Percentiles rank a stretch among this genome's conserved stretches.
Evolutionary conservation across 2,329 filamentous ascomycete genomes (phyloP).

Genomic region (Drechslerella coelobrocha): DNA sequence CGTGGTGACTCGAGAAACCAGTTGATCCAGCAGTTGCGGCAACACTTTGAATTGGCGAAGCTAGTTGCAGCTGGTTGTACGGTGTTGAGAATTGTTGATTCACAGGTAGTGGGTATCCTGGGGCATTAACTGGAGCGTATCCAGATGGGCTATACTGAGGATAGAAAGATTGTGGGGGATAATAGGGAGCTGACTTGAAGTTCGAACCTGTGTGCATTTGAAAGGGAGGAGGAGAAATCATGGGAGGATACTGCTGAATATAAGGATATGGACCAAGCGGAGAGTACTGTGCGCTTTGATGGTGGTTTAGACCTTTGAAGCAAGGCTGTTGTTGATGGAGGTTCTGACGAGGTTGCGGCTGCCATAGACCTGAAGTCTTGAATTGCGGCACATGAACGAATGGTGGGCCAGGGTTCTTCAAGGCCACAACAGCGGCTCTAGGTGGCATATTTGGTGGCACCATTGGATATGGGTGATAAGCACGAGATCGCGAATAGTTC

Average conservation of each 20-base stretch:
- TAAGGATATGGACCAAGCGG: constrained; percentile 17
- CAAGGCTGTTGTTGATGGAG: constrained; percentile 12
- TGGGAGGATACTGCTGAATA: constrained; percentile 28
- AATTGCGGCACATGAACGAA: background rate
- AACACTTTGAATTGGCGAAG: constrained; percentile 37
- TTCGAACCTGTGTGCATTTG: constrained; percentile 28
- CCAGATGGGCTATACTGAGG: constrained; percentile 12
- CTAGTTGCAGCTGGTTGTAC: constrained; percentile 28
- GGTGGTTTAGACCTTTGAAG: constrained; percentile 24
- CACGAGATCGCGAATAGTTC: constrained; percentile 22
- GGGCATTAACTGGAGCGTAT: constrained; percentile 15
- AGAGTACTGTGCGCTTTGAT: constrained; percentile 17
- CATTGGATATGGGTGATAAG: constrained; percentile 17
- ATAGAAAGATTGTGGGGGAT: constrained; percentile 33
- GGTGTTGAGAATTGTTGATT: constrained; percentile 8
- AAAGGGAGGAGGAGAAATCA: constrained; percentile 27
- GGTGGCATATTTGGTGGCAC: constrained; percentile 25
- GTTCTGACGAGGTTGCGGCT: constrained; percentile 8
- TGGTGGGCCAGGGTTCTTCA: no score
- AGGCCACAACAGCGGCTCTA: constrained; percentile 21
- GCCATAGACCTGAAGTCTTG: constrained; percentile 4
- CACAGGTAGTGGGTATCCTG: constrained; percentile 20
- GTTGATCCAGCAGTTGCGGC: constrained; percentile 29
- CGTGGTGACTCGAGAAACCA: constrained; percentile 26
- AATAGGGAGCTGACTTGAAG: constrained; percentile 21